Evolutionary conservation across 805 yeast species (phyloP).

Genomic region (Candida odintsovae): DNA sequence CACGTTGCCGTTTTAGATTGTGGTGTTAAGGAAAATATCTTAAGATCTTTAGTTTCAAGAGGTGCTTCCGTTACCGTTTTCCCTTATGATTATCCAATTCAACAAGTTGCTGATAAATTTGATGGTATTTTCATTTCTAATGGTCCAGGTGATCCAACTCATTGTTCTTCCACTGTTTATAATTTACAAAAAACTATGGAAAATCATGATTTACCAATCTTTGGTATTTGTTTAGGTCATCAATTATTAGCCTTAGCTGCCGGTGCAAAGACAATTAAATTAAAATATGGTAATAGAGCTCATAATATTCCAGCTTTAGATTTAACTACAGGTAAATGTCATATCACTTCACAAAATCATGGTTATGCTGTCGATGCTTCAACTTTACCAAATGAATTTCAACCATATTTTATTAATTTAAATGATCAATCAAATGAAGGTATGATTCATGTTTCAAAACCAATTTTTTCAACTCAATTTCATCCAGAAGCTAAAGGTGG

Average conservation of each 20-base stretch:
- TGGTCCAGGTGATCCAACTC: slow-evolving; percentile 98
- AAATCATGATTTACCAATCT: slow-evolving; percentile 66
- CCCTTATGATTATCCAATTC: slow-evolving; percentile 93
- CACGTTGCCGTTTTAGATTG: slow-evolving; percentile 95
- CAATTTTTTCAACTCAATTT: slow-evolving; percentile 95
- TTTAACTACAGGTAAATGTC: slow-evolving; percentile 85
- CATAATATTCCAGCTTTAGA: slow-evolving; percentile 97
- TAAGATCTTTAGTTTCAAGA: slow-evolving; percentile 88
- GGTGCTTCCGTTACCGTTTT: slow-evolving; percentile 96
- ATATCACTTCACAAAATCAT: slow-evolving; percentile 97
- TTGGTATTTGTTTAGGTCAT: slow-evolving; percentile 97
- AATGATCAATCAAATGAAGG: slow-evolving; percentile 98
- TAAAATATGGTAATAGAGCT: slow-evolving; percentile 98
- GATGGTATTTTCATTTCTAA: slow-evolving; percentile 94
- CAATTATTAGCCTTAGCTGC: slow-evolving; percentile 92
- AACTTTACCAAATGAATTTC: slow-evolving; percentile 71
- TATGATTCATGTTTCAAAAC: slow-evolving; percentile 81
- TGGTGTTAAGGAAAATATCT: slow-evolving; percentile 96
- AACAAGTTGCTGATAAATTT: slow-evolving; percentile 82
- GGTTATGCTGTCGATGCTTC: slow-evolving; percentile 92
- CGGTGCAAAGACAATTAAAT: slow-evolving; percentile 87
- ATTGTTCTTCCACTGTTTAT: slow-evolving; percentile 72
- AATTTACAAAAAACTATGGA: slow-evolving; percentile 67
- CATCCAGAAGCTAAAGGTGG: slow-evolving; percentile 99
- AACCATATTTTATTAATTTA: slow-evolving; percentile 85